A percentile compares a stretch with the other conserved stretches of the same genome.
Conservation (phyloP, 2,329 filamentous ascomycete species). For the Grosmannia huntii region DNA sequence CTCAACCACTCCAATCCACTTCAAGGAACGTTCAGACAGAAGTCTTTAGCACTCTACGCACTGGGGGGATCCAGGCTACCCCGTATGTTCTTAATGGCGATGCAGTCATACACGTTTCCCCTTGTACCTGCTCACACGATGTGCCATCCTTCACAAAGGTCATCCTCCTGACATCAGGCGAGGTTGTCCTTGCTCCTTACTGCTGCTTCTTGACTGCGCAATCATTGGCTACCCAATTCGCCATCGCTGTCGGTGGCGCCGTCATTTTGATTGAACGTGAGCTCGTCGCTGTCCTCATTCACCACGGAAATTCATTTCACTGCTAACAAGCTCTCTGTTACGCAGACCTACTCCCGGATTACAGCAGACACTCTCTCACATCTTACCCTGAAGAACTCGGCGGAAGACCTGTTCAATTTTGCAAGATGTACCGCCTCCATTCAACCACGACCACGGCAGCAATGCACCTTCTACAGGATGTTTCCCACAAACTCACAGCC, state of each 20-base stretch:
- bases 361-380: conserved; percentile 40
- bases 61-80: conserved; percentile 6
- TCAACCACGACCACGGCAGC: conserved; percentile 31
- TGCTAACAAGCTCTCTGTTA: background rate
- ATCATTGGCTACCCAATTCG: background rate
- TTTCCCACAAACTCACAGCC: background rate
- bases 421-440: conserved; percentile 39
- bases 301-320: background rate
- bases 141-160: background rate
- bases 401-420: conserved; percentile 41
- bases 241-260: background rate
- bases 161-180: conserved; percentile 4
- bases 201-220: background rate
- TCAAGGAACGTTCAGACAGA: conserved; percentile 5
- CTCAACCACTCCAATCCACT: conserved; percentile 1
- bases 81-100: background rate
- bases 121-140: background rate
- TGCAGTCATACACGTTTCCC: background rate
- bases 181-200: background rate
- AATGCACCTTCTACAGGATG: conserved; percentile 34
- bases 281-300: background rate
- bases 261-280: conserved; percentile 5
- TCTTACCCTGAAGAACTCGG: conserved; percentile 38
- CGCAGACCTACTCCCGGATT: conserved; percentile 35
- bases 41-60: conserved; percentile 4